Evolutionary conservation across 371 early-diverging fungal species (phyloP), one percentile per base, ranked within the genome.

Genomic region (Smittium culicis): DNA sequence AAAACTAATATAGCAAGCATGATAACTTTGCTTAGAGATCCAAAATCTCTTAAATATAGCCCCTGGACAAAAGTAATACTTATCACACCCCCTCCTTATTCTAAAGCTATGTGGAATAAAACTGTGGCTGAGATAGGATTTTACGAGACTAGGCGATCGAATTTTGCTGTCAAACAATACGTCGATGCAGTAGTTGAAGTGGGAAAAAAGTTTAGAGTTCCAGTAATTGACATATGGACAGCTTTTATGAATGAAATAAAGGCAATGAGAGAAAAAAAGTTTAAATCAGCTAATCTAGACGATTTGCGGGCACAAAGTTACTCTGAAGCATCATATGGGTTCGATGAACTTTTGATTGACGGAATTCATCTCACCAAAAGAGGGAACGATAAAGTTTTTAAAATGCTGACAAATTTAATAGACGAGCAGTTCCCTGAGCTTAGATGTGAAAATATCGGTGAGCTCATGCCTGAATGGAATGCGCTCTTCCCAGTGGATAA

Each of bases 21-120:
- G 71, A 74, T 90, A 30, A 68, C 70, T 1, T 60, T 77, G 45
- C 68, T 90, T 8, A 77, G 69, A 25, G 56, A 73, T 14, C 80
- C 83, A 0, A 45, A 63, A 0, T 87, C 86, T 0, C 71, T 78
- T 0, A 72, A 68, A 16, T 80, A 82, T 61, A 79, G 81, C 11
- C 85, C 89, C 0, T 70, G 75, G 3, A 71, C 85, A 5, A 73
- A 77, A 31, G 62, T 92, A 17, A 72, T 93, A 8, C 65, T 92
- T 30, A 81, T 93, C 55, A 85, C 90, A 1, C 91, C 90, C 17
- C 90, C 92, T 14, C 84, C 88, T 0, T 27, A 89, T 20, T 82
- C 86, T 63, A 85, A 85, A 58, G 67, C 45, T 0, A 73, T 74
- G n/a, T 87, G 86, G 84, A 71, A 66, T 0, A 67, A 68, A 33